Evolutionary conservation across 495 filamentous ascomycete species (phyloP).

Genomic region (Neurospora sp.): DNA sequence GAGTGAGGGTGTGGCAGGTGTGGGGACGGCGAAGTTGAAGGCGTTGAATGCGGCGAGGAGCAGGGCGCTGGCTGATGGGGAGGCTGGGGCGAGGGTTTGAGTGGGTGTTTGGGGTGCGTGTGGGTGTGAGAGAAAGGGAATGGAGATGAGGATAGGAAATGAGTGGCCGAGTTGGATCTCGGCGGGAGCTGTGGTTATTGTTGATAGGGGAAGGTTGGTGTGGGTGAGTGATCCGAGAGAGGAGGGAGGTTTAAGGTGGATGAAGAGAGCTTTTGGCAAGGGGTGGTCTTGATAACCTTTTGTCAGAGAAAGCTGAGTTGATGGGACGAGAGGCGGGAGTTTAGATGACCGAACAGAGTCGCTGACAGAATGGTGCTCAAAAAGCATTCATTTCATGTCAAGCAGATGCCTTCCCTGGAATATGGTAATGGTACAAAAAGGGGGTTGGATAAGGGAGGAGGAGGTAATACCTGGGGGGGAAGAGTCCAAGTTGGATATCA

Average conservation of each 20-base stretch:
- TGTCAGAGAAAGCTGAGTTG: background rate
- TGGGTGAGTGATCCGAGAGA: too few relatives aligned
- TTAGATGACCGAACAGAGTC: background rate
- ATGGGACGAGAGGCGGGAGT: background rate
- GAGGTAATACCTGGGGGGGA: background rate
- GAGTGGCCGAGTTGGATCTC: background rate
- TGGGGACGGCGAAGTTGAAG: conserved; percentile 82
- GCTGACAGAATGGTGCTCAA: background rate
- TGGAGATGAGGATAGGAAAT: background rate
- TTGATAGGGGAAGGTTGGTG: background rate
- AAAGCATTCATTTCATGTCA: background rate
- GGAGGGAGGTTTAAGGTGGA: too few relatives aligned
- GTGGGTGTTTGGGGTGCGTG: background rate
- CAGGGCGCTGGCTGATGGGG: conserved; percentile 11
- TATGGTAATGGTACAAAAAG: background rate
- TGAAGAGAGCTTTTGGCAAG: background rate
- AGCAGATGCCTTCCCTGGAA: background rate
- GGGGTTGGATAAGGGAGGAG: background rate
- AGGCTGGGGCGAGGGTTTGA: background rate
- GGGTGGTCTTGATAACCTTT: background rate
- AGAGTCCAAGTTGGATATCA: background rate
- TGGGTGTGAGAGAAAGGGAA: background rate
- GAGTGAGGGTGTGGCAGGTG: conserved; percentile 65
- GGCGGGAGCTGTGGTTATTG: background rate
- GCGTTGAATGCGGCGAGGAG: conserved; percentile 47